Conservation (phyloP, 805 yeast species). For the Teunomyces atbi region DNA sequence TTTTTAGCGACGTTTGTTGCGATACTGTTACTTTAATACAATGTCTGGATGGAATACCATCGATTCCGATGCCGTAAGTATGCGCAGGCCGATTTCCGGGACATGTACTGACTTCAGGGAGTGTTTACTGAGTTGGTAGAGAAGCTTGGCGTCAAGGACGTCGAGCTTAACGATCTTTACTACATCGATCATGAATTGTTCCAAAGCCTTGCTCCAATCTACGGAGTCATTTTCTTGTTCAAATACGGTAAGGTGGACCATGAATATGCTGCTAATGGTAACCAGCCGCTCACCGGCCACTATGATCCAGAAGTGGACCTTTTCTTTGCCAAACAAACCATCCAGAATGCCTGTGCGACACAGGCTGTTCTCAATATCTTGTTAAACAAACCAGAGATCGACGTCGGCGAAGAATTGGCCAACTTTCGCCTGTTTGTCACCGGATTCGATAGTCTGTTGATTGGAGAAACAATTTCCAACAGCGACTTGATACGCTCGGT, state of each 20-base stretch:
- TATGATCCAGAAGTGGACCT: slow-evolving; percentile 40
- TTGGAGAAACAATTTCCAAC: slow-evolving; percentile 61
- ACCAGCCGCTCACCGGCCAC: slow-evolving; percentile 43
- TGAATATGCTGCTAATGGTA: slow-evolving; percentile 22
- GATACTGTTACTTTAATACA: slow-evolving; percentile 5
- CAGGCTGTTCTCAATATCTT: slow-evolving; percentile 63
- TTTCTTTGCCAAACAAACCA: slow-evolving; percentile 62
- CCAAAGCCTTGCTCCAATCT: slow-evolving; percentile 38
- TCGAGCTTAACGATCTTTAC: slow-evolving; percentile 59
- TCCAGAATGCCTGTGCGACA: slow-evolving; percentile 73
- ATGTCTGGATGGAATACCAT: slow-evolving; percentile 56
- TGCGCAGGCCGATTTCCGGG: neutral
- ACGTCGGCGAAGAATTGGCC: slow-evolving; percentile 48
- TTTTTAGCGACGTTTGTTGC: neutral
- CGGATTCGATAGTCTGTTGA: slow-evolving; percentile 53
- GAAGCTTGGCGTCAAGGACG: slow-evolving; percentile 48
- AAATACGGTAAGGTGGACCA: slow-evolving; percentile 50
- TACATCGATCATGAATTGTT: slow-evolving; percentile 48
- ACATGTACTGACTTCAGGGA: slow-evolving; percentile 31
- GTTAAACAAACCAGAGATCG: slow-evolving; percentile 42
- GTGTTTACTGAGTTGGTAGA: slow-evolving; percentile 64
- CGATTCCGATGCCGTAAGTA: slow-evolving; percentile 57
- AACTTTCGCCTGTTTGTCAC: slow-evolving; percentile 50
- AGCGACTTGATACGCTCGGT: slow-evolving; percentile 53
- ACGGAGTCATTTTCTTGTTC: slow-evolving; percentile 63